phyloP scores from a whole-genome alignment of 768 basidiomycete species.

The Tulasnella sp. region DNA sequence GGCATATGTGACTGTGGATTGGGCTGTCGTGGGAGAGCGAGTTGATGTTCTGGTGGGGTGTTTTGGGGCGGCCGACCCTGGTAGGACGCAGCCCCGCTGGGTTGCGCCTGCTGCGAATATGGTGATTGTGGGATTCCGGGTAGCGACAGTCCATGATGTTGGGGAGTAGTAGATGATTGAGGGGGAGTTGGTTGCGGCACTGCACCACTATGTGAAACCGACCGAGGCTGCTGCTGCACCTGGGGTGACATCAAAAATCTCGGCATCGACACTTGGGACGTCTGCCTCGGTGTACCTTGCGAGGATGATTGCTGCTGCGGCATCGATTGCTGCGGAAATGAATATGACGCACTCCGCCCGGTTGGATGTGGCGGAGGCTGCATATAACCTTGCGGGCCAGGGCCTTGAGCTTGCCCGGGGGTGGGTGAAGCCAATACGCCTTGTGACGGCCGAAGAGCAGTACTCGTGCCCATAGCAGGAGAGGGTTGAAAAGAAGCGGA shows the following conservation, averaged over 20 bases:
- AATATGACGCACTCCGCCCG: slow-evolving; percentile 1
- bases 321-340: not conserved
- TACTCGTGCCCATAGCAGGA: not conserved
- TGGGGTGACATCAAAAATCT: not conserved
- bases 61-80: not conserved
- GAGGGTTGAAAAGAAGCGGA: not conserved
- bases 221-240: not conserved
- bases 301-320: too few species aligned
- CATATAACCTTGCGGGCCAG: not conserved
- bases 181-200: not conserved
- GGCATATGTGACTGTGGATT: not conserved
- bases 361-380: too few species aligned
- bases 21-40: not conserved
- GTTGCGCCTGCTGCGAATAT: not conserved
- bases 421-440: not conserved
- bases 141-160: too few species aligned
- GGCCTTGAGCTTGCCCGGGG: not conserved
- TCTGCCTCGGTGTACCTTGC: too few species aligned
- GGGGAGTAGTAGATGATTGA: too few species aligned
- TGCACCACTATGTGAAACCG: not conserved
- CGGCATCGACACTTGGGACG: not conserved
- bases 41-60: not conserved
- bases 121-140: not conserved
- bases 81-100: not conserved
- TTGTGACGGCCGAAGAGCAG: not conserved